Percentiles rank a stretch among this genome's conserved stretches.
Evolutionary conservation across 2,329 filamentous ascomycete species (phyloP).

Genomic region (Sporothrix pseudoabietina): DNA sequence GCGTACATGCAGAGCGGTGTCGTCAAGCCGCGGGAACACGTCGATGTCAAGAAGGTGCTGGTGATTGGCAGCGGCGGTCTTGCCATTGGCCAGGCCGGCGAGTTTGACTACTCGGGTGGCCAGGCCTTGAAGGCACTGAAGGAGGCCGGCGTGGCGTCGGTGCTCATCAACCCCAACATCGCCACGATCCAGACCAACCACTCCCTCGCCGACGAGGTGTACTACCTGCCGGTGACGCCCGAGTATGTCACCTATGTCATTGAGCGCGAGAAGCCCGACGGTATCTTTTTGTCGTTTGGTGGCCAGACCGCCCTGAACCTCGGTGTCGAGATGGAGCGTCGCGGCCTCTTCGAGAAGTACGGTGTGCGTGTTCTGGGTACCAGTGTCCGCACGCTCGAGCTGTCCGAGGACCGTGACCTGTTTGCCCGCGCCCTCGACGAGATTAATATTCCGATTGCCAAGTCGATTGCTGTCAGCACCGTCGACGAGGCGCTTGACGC

Average conservation of each 20-base stretch:
- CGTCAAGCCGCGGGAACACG: slow-evolving; percentile 74
- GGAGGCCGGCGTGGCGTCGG: slow-evolving; percentile 95
- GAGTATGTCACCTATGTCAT: slow-evolving; percentile 99
- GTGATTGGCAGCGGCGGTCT: slow-evolving; percentile 95
- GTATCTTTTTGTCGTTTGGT: slow-evolving; percentile 95
- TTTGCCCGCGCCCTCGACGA: slow-evolving; percentile 95
- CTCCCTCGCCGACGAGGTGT: slow-evolving; percentile 97
- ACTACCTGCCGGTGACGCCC: slow-evolving; percentile 95
- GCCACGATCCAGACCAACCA: slow-evolving; percentile 98
- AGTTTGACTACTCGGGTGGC: slow-evolving; percentile 97
- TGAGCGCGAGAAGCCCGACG: slow-evolving; percentile 91
- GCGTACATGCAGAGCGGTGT: slow-evolving; percentile 80
- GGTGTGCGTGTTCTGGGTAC: slow-evolving; percentile 95
- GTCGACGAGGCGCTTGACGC: slow-evolving; percentile 90
- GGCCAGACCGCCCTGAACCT: slow-evolving; percentile 96
- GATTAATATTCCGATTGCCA: slow-evolving; percentile 95
- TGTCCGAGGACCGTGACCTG: slow-evolving; percentile 92
- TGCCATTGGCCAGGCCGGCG: slow-evolving; percentile 94
- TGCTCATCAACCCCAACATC: slow-evolving; percentile 98
- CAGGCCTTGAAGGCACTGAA: slow-evolving; percentile 97
- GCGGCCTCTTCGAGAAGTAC: slow-evolving; percentile 93
- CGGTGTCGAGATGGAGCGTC: slow-evolving; percentile 95
- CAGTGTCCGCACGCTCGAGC: slow-evolving; percentile 89
- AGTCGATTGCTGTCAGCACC: slow-evolving; percentile 89
- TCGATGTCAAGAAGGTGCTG: slow-evolving; percentile 94